Percentiles rank a stretch among this genome's conserved stretches.
Evolutionary conservation across 495 filamentous ascomycete genomes (phyloP).

Genomic region (Penicillium paxilli): DNA sequence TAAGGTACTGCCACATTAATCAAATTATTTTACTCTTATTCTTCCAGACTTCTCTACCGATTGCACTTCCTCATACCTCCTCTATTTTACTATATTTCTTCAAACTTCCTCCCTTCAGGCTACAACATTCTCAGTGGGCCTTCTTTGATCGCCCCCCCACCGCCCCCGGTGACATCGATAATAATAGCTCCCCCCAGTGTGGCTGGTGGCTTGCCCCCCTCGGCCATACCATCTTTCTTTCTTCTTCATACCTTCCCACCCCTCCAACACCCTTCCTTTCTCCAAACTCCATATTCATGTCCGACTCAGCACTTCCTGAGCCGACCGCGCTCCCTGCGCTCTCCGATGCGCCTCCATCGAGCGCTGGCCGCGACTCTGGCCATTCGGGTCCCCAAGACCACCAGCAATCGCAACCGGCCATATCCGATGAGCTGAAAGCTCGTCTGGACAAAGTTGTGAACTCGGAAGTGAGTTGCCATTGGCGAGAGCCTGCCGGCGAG

Average conservation of each 20-base stretch:
- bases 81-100: background rate
- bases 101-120: background rate
- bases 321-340: conserved; percentile 28
- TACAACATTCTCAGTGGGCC: conserved; percentile 12
- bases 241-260: background rate
- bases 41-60: background rate
- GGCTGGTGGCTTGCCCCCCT: conserved; percentile 2
- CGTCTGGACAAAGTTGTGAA: conserved; percentile 63
- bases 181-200: conserved; percentile 13
- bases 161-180: conserved; percentile 22
- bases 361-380: conserved; percentile 32
- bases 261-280: background rate
- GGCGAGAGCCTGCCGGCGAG: background rate
- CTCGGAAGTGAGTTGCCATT: conserved; percentile 55
- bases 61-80: background rate
- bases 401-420: conserved; percentile 12
- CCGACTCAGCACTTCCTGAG: conserved; percentile 35
- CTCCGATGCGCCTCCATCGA: conserved; percentile 40
- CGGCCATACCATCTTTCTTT: background rate
- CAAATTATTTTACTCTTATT: background rate
- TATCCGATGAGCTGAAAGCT: conserved; percentile 43
- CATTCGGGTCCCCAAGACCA: conserved; percentile 28
- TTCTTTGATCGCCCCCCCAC: conserved; percentile 25
- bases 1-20: too few relatives aligned
- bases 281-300: conserved; percentile 29